Base-by-base conservation (phyloP, 2,329 filamentous ascomycete species). In the Monilinia laxa region DNA sequence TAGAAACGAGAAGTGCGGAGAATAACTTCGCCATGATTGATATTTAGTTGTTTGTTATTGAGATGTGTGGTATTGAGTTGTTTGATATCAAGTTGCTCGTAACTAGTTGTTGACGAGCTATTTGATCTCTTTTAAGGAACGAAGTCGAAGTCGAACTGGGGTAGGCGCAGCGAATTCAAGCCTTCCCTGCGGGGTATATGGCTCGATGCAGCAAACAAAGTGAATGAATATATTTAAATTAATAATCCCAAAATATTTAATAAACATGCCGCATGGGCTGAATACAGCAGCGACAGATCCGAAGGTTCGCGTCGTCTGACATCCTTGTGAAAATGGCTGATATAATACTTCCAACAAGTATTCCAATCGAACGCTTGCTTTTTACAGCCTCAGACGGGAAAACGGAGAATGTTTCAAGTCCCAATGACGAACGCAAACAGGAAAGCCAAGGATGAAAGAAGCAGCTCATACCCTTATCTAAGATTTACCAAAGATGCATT, bases 271-370 rank as follows among this genome's bases (percentile, higher is more conserved):
- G 28, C 49, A 28, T 52, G 49, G 49, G 49, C 49, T 52, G 49
- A 52, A 52, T 51, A 12, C 49, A 51, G n/a, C 49, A 52, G 49
- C 10, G 10, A 28, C 45, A 25, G 45, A 51, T 52, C 31, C 31
- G 45, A 40, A 35, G 45, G 45, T 40, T 51, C 45, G 58, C 58
- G 58, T 62, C 58, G 58, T 62, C 58, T 62, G 58, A 62, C 58
- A 62, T 9, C 45, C 58, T 12, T 23, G 58, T 18, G 12, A 51
- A 25, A 12, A 40, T 60, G 47, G 58, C 58, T 62, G 58, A 62
- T 60, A 51, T 25, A 62, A 51, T 51, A 49, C 11, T 51, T 11
- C 28, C n/a, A 25, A n/a, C 28, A 25, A 18, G 28, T 3, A 51
- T 38, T n/a, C 45, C 58, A 51, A 38, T 25, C 58, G n/a, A 28